Evolutionary conservation across 2,329 filamentous ascomycete genomes (phyloP).

Genomic region (Trichoderma breve): DNA sequence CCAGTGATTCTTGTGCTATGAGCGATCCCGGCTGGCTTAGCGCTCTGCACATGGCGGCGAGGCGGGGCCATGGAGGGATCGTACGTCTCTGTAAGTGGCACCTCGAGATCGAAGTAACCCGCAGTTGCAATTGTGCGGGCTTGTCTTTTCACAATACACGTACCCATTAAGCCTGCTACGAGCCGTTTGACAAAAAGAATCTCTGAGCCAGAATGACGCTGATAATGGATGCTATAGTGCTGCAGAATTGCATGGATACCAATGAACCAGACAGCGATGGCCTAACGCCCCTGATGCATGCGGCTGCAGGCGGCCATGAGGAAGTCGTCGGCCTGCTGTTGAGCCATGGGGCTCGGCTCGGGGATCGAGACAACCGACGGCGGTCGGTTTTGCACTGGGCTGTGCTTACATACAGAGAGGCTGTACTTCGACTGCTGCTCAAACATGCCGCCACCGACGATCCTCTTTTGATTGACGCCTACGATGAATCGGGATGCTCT

Average conservation of each 20-base stretch:
- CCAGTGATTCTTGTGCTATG: background rate
- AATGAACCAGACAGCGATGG: background rate
- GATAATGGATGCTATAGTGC: background rate
- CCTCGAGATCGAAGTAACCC: background rate
- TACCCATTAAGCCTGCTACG: background rate
- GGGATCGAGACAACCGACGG: background rate
- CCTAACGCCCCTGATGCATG: background rate
- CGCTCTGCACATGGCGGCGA: background rate
- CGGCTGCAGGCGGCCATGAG: background rate
- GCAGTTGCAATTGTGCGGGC: background rate
- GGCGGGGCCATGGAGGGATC: background rate
- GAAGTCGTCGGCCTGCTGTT: background rate
- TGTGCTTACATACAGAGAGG: background rate
- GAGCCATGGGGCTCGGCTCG: background rate
- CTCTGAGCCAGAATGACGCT: background rate
- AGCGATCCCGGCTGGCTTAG: background rate
- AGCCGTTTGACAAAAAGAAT: background rate
- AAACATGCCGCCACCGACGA: background rate
- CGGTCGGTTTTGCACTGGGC: background rate
- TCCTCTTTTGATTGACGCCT: background rate
- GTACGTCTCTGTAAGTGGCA: background rate
- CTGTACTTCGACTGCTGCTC: background rate
- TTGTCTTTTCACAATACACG: background rate
- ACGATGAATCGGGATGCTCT: background rate
- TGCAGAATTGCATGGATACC: background rate